A percentile compares a stretch with the other conserved stretches of the same genome.
Evolutionary conservation across 2,329 filamentous ascomycete species (phyloP).

Genomic region (Fusarium torreyae): DNA sequence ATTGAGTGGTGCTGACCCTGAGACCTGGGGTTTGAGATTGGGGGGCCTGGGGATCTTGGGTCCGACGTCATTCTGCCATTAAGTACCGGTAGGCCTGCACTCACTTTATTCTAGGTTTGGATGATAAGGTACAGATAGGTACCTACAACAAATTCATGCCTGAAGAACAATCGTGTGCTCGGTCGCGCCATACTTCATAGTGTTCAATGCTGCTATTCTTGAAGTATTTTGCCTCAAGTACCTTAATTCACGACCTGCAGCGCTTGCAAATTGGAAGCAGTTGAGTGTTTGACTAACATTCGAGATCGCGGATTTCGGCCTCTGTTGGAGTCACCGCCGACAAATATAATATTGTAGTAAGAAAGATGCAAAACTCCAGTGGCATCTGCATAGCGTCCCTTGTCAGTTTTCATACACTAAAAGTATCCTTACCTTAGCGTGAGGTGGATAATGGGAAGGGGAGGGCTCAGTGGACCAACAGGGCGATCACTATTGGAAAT

Average conservation of each 20-base stretch:
- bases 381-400: not conserved
- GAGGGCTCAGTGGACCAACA: conserved; percentile 34
- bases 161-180: too few species aligned
- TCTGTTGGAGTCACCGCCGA: too few species aligned
- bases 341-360: not conserved
- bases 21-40: conserved; percentile 27
- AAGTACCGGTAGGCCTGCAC: not conserved
- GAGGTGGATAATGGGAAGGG: not conserved
- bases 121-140: not conserved
- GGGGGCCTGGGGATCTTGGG: not conserved
- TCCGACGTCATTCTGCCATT: conserved; percentile 35
- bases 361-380: not conserved
- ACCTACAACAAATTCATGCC: too few species aligned
- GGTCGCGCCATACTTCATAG: too few species aligned
- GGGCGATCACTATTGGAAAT: conserved; percentile 42
- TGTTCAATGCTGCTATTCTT: too few species aligned
- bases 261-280: too few species aligned
- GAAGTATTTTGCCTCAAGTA: too few species aligned
- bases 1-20: conserved; percentile 29
- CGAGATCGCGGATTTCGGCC: too few species aligned
- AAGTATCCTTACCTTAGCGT: not conserved
- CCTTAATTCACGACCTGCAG: too few species aligned
- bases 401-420: not conserved
- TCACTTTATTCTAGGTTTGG: not conserved
- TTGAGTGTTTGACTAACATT: too few species aligned